Evolutionary conservation across 192 early-diverging fungal species (phyloP), one percentile per base, ranked within the genome.

Genomic region (Coemansia sp.): DNA sequence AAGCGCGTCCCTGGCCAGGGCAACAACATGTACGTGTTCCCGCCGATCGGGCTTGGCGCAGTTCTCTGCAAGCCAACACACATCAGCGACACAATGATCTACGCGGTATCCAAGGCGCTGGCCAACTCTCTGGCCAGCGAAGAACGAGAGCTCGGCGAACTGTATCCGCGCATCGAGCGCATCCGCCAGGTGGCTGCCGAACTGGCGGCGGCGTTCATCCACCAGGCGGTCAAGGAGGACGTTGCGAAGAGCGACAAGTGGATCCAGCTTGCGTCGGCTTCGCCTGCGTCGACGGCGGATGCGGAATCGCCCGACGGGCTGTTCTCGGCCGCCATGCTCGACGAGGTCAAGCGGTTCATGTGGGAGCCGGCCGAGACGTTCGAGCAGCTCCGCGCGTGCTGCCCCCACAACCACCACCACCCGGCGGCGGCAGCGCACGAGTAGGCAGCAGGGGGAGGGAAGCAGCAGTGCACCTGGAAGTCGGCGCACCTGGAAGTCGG

Each of bases 11-110:
- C 92, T 10, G 93, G 91, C 12, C 92, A 95, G 75, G 94, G 92
- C 48, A 94, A 95, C 85, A 95, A 95, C 82, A 94, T 92, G 91
- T 97, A 95, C 75, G 91, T 94, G 59, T 97, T 95, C 87, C 95
- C 95, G 18, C 93, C 93, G 55, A 87, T 97, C 35, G 95, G 95
- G 18, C 84, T 95, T 26, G 95, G 95, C 57, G 76, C 90, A 16
- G 88, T 91, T 51, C 72, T 96, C 35, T 88, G 92, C 62, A 87
- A 89, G 66, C 79, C 93, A 34, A 59, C 61, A 20, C 64, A 45
- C 33, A 89, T 96, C 60, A 89, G 91, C 26, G 90, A 94, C 67
- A 77, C 72, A 53, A 89, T 95, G 92, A 88, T 98, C 45, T 92
- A 78, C 95, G 75, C 84, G 20, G 83, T 89, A 11, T 86, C 94